Conservation (phyloP, 805 yeast genomes). For the Myxozyma melibiosi region DNA sequence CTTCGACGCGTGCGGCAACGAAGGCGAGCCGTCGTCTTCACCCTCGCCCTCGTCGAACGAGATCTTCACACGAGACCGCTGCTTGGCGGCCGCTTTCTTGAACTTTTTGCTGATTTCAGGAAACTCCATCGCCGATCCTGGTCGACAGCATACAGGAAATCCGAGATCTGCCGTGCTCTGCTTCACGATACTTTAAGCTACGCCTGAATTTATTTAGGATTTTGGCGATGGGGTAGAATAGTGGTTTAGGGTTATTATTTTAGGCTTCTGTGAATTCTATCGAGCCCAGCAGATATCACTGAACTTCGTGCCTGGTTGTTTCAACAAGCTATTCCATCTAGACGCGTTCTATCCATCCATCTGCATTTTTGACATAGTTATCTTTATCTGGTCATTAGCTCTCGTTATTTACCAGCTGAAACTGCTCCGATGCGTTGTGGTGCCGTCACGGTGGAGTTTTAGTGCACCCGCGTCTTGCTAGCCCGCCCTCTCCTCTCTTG, state of each 20-base stretch:
- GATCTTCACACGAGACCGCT: slow-evolving; percentile 18
- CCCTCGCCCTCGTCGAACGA: slow-evolving; percentile 22
- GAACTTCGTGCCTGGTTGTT: not conserved
- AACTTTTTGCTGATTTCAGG: slow-evolving; percentile 14
- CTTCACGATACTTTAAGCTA: too few species aligned
- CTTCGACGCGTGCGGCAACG: too few species aligned
- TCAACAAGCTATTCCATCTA: not conserved
- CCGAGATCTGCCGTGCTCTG: too few species aligned
- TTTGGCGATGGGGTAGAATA: not conserved
- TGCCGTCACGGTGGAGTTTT: not conserved
- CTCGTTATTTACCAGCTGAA: not conserved
- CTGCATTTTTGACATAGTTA: not conserved
- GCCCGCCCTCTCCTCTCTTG: not conserved
- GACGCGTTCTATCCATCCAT: not conserved
- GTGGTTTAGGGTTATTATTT: slow-evolving; percentile 1
- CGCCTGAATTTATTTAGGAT: too few species aligned
- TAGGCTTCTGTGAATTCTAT: not conserved
- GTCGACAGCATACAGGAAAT: too few species aligned
- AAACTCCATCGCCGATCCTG: slow-evolving; percentile 3
- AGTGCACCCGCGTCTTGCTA: slow-evolving; percentile 1
- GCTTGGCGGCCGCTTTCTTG: slow-evolving; percentile 18
- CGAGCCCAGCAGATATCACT: not conserved
- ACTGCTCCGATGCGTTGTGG: slow-evolving; percentile 10
- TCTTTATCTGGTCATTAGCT: not conserved
- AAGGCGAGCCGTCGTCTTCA: not conserved